Evolutionary conservation across 78 protist species (phyloP), one percentile per base, ranked within the genome.

Genomic region (Bigelowiella natans): DNA sequence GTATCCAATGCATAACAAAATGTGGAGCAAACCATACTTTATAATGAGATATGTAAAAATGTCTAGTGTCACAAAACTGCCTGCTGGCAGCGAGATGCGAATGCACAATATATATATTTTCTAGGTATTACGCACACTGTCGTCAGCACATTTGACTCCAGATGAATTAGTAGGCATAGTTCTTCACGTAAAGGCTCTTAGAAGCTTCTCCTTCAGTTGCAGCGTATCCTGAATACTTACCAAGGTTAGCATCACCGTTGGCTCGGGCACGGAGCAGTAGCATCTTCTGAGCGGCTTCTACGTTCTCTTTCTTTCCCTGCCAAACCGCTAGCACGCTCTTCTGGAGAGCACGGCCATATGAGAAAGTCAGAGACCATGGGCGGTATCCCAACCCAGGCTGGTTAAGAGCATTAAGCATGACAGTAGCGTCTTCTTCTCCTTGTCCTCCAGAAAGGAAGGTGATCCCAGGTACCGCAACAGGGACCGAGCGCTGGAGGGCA

Each of bases 331-430:
- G 51, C 37, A 29, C 82, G 26, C 95, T 34, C 28, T 88, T 39
- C 91, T 94, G 98, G 28, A 97, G 93, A n/a, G 98, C 98, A 36
- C 98, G 92, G 39, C 97, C 98, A 85, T 90, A 97, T 30, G 95
- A 91, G 97, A 96, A 97, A 31, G 96, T 36, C 82, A 96, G 89
- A 7, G 92, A 0, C 98, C 98, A 97, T 51, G 98, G 98, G n/a
- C 39, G n/a, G 85, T 88, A 40, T 7, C 73, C 73, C 39, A 39
- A 38, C 29, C 90, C 37, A 36, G 39, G 26, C n/a, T 3, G 18
- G 94, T 97, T 96, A 85, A 97, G 95, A 40, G 94, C 97, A 94
- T 94, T 94, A 40, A 97, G 92, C 93, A 95, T 89, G 31, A 31
- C 86, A 38, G 98, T 95, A 86, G 98, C 97, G 86, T 95, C 95